Percentiles rank a stretch among this genome's conserved stretches.
Conservation (phyloP, 208 protist species). For the Wallacemonas collosoma region DNA sequence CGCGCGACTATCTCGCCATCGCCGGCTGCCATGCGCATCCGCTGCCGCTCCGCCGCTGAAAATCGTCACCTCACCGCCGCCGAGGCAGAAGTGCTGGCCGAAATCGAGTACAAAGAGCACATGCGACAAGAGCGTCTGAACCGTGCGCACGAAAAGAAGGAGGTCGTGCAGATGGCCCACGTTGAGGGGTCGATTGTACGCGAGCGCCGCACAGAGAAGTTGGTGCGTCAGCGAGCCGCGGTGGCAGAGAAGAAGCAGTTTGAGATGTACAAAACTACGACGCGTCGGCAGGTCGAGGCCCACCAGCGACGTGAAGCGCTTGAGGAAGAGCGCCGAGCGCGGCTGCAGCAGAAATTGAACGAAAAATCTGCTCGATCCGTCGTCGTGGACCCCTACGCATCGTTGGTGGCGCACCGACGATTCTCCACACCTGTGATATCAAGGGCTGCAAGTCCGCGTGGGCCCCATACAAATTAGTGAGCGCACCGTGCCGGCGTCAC, state of each 20-base stretch:
- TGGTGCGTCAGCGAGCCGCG: constrained; percentile 34
- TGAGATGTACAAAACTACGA: constrained; percentile 26
- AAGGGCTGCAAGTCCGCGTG: constrained; percentile 4
- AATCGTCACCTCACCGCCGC: constrained; percentile 36
- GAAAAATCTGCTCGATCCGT: constrained; percentile 28
- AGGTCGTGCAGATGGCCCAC: constrained; percentile 37
- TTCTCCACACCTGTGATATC: constrained; percentile 5
- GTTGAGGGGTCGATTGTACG: constrained; percentile 42
- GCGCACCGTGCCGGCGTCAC: neutral
- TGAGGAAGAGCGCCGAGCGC: constrained; percentile 32
- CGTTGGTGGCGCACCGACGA: constrained; percentile 21
- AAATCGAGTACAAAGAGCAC: constrained; percentile 66
- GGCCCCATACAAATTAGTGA: neutral
- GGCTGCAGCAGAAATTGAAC: constrained; percentile 25
- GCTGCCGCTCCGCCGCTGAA: constrained; percentile 43
- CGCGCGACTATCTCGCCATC: constrained; percentile 14
- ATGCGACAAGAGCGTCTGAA: constrained; percentile 37
- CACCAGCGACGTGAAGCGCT: constrained; percentile 23
- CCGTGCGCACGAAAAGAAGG: constrained; percentile 33
- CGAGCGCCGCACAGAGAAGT: constrained; percentile 17
- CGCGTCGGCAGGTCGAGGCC: constrained; percentile 33
- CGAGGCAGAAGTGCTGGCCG: constrained; percentile 44
- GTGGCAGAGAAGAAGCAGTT: constrained; percentile 31
- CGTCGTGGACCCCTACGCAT: constrained; percentile 29
- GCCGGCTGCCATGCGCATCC: constrained; percentile 31